These are phyloP conservation scores for Vitis amurensis DNA, from an alignment of 164 flowering plant species.

Conservation along the genomic window DNA sequence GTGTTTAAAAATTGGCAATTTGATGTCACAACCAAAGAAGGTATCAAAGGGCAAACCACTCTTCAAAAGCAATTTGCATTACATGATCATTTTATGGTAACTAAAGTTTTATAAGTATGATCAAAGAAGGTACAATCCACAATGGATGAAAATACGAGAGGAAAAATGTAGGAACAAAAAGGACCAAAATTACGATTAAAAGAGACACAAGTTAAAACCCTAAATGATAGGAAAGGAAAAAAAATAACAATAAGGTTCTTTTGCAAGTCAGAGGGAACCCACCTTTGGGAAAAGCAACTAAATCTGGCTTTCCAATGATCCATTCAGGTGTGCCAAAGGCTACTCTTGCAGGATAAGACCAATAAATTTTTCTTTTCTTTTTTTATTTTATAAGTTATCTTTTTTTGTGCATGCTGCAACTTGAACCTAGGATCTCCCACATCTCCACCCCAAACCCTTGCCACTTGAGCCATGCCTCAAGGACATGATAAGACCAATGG, in stretches of 20 bases:
- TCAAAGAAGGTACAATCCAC: background rate
- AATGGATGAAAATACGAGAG: background rate
- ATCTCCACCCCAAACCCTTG: no score
- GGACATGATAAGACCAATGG: background rate
- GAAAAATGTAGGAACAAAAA: background rate
- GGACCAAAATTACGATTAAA: background rate
- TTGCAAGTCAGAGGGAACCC: background rate
- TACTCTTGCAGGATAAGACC: no score
- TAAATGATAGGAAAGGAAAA: background rate
- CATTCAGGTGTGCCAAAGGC: no score
- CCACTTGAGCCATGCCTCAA: no score
- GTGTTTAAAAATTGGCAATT: background rate
- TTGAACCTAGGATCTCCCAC: no score
- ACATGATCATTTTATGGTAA: background rate
- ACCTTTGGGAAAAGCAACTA: background rate
- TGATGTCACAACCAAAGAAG: background rate
- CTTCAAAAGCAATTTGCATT: background rate
- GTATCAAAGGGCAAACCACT: background rate
- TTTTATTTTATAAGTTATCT: no score
- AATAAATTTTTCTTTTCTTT: no score
- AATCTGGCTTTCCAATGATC: background rate
- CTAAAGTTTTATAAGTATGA: background rate
- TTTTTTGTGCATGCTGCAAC: no score
- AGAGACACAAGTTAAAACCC: background rate
- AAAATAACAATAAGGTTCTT: background rate